Evolutionary conservation across 2,329 filamentous ascomycete genomes (phyloP).

Genomic region (Talaromyces sp.): DNA sequence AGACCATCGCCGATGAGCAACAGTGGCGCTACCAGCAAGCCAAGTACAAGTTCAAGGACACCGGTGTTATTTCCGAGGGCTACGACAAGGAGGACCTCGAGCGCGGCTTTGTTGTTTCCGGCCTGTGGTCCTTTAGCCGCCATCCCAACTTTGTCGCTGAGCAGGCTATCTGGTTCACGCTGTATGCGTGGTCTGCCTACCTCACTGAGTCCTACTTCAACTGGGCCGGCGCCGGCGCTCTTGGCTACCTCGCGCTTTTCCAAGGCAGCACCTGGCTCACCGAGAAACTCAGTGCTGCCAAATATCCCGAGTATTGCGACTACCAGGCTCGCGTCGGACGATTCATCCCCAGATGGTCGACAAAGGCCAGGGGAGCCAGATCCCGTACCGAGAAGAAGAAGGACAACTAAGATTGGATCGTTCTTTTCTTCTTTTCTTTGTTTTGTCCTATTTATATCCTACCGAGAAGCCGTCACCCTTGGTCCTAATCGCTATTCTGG

Average conservation of each 20-base stretch:
- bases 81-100: conserved; percentile 70
- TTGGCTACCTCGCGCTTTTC: conserved; percentile 72
- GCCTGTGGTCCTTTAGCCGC: conserved; percentile 80
- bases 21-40: conserved; percentile 87
- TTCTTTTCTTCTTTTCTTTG: neutral
- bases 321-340: conserved; percentile 80
- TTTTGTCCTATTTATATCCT: neutral
- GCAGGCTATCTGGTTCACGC: conserved; percentile 78
- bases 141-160: conserved; percentile 96
- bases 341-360: conserved; percentile 62
- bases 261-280: conserved; percentile 86
- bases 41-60: conserved; percentile 69
- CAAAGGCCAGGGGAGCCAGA: conserved; percentile 22
- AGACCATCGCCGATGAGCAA: conserved; percentile 83
- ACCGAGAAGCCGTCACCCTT: neutral
- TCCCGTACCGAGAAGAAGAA: conserved; percentile 4
- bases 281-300: conserved; percentile 70
- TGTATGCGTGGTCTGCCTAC: conserved; percentile 86
- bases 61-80: conserved; percentile 61
- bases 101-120: conserved; percentile 78
- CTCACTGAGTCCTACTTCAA: conserved; percentile 66
- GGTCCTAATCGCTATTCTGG: neutral
- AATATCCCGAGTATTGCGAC: conserved; percentile 81
- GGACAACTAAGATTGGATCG: too few species aligned
- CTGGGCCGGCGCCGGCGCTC: conserved; percentile 70